These are phyloP conservation scores for Inonotus obliquus DNA, from an alignment of 1,284 basidiomycete species.

Conservation along the genomic window DNA sequence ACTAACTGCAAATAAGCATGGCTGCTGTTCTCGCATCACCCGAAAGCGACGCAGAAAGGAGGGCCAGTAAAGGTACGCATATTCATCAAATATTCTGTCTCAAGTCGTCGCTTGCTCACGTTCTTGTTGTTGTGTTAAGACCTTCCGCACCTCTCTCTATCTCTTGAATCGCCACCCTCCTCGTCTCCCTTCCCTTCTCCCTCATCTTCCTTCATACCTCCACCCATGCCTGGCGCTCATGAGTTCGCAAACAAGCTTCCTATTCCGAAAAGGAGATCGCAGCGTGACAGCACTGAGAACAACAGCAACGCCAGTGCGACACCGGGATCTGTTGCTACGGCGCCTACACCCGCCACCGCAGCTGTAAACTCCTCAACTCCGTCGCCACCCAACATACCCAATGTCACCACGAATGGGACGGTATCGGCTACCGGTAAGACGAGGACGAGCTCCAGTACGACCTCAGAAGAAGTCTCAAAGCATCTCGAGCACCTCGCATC, in stretches of 20 bases:
- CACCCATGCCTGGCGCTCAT: conserved; percentile 13
- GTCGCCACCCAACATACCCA: background rate
- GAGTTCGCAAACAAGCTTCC: conserved; percentile 15
- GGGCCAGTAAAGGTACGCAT: conserved; percentile 14
- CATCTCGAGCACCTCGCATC: background rate
- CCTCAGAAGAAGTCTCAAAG: background rate
- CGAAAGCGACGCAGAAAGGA: conserved; percentile 12
- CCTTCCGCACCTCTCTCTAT: conserved; percentile 29
- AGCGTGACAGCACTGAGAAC: conserved; percentile 9
- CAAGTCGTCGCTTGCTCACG: background rate
- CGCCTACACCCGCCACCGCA: background rate
- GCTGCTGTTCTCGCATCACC: conserved; percentile 12
- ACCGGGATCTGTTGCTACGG: background rate
- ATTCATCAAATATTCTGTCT: background rate
- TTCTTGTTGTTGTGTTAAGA: background rate
- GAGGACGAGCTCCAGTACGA: background rate
- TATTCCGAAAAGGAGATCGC: conserved; percentile 9
- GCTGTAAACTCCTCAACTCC: background rate
- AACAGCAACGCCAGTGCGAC: background rate
- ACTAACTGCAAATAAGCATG: background rate
- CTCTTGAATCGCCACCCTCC: conserved; percentile 45
- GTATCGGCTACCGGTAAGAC: background rate
- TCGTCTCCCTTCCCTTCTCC: conserved; percentile 54
- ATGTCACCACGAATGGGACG: background rate
- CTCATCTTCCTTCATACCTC: conserved; percentile 53